phyloP scores from a whole-genome alignment of 2,329 filamentous ascomycete genomes.

The Teratosphaeria zuluensis region DNA sequence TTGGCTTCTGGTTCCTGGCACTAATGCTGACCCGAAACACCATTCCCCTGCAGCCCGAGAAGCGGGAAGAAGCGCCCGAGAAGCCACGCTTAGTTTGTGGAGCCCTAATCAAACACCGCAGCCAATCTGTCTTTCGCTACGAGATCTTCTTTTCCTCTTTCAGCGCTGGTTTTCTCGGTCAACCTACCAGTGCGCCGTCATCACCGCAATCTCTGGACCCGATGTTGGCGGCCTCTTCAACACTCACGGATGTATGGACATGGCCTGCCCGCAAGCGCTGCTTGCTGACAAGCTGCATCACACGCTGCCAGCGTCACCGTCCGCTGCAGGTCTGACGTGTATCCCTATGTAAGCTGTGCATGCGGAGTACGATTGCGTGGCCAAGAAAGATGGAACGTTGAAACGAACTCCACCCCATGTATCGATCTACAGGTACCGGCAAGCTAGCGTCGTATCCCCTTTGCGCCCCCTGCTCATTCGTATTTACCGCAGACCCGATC shows the following conservation, averaged over 20 bases:
- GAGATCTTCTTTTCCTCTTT: not conserved
- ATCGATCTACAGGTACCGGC: not conserved
- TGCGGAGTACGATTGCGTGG: not conserved
- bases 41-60: not conserved
- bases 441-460: slow-evolving; percentile 1
- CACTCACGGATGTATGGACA: not conserved
- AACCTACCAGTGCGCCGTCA: not conserved
- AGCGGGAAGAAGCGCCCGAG: not conserved
- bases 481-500: not conserved
- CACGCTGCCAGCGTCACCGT: not conserved
- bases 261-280: not conserved
- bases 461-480: slow-evolving; percentile 1
- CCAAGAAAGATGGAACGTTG: not conserved
- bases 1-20: slow-evolving; percentile 1
- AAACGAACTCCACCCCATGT: not conserved
- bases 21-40: not conserved
- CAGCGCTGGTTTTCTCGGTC: not conserved
- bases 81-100: slow-evolving; percentile 1
- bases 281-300: not conserved
- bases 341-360: not conserved
- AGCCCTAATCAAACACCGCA: slow-evolving; percentile 3
- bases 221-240: not conserved
- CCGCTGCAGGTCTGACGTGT: not conserved
- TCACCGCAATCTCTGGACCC: not conserved
- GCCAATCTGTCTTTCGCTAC: slow-evolving; percentile 1